Evolutionary conservation across 306 rosid species (phyloP).

Genomic region (Pterocarpus santalinus): DNA sequence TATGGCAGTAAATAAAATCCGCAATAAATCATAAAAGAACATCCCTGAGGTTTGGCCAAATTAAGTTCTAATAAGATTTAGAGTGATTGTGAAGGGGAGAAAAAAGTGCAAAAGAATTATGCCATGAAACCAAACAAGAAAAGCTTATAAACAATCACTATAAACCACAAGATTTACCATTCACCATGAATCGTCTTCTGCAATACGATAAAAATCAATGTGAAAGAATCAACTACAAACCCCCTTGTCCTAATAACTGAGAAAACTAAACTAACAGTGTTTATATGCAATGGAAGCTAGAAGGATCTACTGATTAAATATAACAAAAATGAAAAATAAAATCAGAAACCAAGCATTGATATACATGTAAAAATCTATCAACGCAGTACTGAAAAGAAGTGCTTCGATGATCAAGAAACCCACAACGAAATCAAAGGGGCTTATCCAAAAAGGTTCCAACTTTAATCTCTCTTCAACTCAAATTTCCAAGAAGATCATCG

Average conservation of each 20-base stretch:
- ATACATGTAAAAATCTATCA: conserved; percentile 6
- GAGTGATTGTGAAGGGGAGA: not conserved
- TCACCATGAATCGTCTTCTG: not conserved
- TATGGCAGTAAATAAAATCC: conserved; percentile 10
- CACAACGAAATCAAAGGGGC: conserved; percentile 7
- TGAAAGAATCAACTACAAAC: conserved; percentile 13
- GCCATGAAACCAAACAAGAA: not conserved
- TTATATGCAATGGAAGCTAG: conserved; percentile 1
- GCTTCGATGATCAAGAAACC: conserved; percentile 31
- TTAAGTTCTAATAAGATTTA: not conserved
- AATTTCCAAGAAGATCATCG: not conserved
- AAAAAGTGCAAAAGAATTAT: not conserved
- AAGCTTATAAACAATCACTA: not conserved
- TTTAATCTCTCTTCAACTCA: conserved; percentile 1
- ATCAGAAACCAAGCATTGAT: not conserved
- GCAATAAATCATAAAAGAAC: conserved; percentile 4
- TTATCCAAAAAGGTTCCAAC: not conserved
- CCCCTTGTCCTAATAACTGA: not conserved
- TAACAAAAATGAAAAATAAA: not conserved
- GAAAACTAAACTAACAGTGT: not conserved
- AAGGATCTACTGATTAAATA: not conserved
- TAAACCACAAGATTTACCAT: conserved; percentile 29
- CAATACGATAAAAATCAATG: conserved; percentile 1
- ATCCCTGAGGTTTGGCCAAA: conserved; percentile 1
- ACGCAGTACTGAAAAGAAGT: not conserved